Base-by-base conservation (phyloP, 208 protist species). In the Crithidia brevicula region DNA sequence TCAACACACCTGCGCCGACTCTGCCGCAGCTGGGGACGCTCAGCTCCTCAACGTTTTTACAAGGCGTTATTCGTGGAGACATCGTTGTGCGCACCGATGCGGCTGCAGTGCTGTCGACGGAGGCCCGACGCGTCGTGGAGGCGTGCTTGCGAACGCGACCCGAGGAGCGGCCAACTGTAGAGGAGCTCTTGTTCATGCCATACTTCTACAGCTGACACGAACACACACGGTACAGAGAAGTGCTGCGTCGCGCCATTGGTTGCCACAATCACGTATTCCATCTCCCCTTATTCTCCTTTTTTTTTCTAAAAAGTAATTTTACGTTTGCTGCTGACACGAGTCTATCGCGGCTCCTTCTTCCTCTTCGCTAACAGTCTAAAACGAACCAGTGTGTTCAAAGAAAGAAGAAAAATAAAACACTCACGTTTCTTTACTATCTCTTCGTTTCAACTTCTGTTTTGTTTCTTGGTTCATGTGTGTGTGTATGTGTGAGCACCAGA, bases 141-240 rank as follows among this genome's bases (percentile, higher is more conserved):
- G 38, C 53, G 27, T 89, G 84, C 51, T 74, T 86, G 28, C 49
- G 43, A 7, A 36, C 56, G 27, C 59, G 81, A n/a, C 77, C 85
- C 8, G 52, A 20, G 22, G 42, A 67, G 25, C 75, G 89, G 30
- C 75, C 83, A 0, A 78, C 36, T 0, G 84, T 85, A 27, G 40
- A 63, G 8, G 72, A 91, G 30, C 74, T 94, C 20, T 49, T 92
- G 25, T 36, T 74, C n/a, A 64, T 89, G 58, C 50, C 77, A 13
- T 94, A 79, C 57, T 93, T 68, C 20, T 68, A 45, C 50, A 9
- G n/a, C 30, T 57, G 11, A 40, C 9, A 40, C 6, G 34, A 40
- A n/a, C n/a, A n/a, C n/a, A n/a, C n/a, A n/a, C n/a, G n/a, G n/a
- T n/a, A n/a, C n/a, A n/a, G n/a, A n/a, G n/a, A n/a, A n/a, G n/a